phyloP scores from a whole-genome alignment of 768 basidiomycete genomes.

The Tylopilus vinaceipallidus region DNA sequence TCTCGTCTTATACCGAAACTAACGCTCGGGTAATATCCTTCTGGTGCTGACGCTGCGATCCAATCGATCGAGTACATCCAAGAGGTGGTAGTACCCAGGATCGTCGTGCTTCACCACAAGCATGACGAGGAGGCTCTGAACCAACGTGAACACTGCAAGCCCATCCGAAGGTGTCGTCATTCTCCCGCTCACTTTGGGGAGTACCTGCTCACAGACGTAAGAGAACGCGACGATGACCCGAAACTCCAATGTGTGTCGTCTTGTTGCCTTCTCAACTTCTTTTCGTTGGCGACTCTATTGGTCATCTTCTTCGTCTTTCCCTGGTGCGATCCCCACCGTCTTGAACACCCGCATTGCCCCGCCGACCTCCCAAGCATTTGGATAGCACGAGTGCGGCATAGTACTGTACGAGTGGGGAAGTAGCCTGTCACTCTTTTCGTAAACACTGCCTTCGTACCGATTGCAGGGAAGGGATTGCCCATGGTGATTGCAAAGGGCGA shows the following conservation, averaged over 20 bases:
- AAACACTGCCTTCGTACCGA: constrained; percentile 66
- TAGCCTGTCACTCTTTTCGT: constrained; percentile 78
- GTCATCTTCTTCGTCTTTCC: constrained; percentile 60
- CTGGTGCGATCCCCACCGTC: constrained; percentile 51
- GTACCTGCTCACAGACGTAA: constrained; percentile 75
- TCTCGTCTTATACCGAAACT: constrained; percentile 45
- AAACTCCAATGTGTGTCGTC: constrained; percentile 80
- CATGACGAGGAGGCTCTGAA: constrained; percentile 59
- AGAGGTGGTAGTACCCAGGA: constrained; percentile 34
- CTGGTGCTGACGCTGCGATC: constrained; percentile 31
- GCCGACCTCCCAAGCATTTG: constrained; percentile 62
- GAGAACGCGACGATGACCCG: constrained; percentile 83
- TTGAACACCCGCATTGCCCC: constrained; percentile 48
- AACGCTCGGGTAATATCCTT: constrained; percentile 34
- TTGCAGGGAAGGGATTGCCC: constrained; percentile 76
- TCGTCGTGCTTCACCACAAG: constrained; percentile 55
- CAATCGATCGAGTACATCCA: constrained; percentile 36
- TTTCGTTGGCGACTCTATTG: constrained; percentile 66
- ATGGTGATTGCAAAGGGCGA: constrained; percentile 70
- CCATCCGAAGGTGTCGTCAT: constrained; percentile 58
- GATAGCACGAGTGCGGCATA: constrained; percentile 76
- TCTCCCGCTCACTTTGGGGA: constrained; percentile 59
- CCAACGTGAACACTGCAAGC: constrained; percentile 59
- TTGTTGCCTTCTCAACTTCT: constrained; percentile 75
- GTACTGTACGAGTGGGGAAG: constrained; percentile 75